A percentile compares a stretch with the other conserved stretches of the same genome.
Conservation (phyloP, 331 rosid genomes). For the Dryas integrifolia region DNA sequence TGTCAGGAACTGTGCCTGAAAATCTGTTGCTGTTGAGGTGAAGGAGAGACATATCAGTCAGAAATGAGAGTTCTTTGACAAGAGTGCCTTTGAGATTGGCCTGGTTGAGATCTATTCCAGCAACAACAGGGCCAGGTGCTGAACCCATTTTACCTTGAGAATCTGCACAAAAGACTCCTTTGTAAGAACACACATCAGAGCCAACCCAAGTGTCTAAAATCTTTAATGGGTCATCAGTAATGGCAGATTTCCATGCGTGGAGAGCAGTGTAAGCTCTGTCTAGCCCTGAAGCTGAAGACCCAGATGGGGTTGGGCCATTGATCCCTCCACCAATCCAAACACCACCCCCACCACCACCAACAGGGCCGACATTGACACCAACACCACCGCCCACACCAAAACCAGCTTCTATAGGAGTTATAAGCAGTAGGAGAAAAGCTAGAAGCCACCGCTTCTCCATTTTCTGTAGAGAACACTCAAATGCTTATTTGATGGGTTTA, state of each 20-base stretch:
- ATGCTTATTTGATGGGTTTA: constrained; percentile 28
- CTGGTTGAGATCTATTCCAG: constrained; percentile 88
- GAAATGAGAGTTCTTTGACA: constrained; percentile 67
- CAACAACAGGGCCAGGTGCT: constrained; percentile 42
- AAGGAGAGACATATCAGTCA: constrained; percentile 63
- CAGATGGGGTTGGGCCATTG: constrained; percentile 43
- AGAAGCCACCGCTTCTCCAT: constrained; percentile 55
- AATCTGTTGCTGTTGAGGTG: constrained; percentile 86
- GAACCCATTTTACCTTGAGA: constrained; percentile 34
- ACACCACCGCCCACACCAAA: constrained; percentile 38
- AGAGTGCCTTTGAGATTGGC: constrained; percentile 79
- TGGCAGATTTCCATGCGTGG: constrained; percentile 90
- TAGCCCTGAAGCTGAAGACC: constrained; percentile 43
- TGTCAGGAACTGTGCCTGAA: constrained; percentile 61
- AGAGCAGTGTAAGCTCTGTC: constrained; percentile 68
- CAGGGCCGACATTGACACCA: constrained; percentile 24
- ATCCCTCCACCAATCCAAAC: constrained; percentile 73
- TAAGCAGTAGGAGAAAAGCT: constrained; percentile 34
- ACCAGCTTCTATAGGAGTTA: constrained; percentile 34
- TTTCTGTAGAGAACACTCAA: constrained; percentile 27
- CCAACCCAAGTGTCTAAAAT: constrained; percentile 69
- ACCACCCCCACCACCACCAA: constrained; percentile 40
- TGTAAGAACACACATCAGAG: constrained; percentile 76
- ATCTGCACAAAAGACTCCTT: constrained; percentile 76
- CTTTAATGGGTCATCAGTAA: constrained; percentile 71